These are phyloP conservation scores for Neonectria neomacrospora DNA, from an alignment of 2,329 filamentous ascomycete genomes.

Conservation along the genomic window DNA sequence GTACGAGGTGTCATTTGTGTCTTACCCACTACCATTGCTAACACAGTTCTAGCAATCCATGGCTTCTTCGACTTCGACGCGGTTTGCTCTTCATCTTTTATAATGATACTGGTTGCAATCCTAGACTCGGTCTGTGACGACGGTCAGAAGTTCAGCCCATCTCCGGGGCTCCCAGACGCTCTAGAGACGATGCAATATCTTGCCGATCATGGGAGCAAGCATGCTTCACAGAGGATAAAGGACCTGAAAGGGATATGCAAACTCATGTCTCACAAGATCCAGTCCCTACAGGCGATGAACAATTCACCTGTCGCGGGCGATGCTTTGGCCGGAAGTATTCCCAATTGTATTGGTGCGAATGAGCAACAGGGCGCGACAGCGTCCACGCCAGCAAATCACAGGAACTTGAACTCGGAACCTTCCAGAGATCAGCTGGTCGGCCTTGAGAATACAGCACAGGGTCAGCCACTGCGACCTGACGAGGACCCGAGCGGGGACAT, in stretches of 20 bases:
- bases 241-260: conserved; percentile 42
- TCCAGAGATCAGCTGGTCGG: background rate
- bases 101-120: conserved; percentile 43
- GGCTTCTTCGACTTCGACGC: conserved; percentile 44
- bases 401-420: conserved; percentile 9
- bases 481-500: conserved; percentile 37
- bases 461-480: conserved; percentile 19
- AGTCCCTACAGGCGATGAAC: conserved; percentile 40
- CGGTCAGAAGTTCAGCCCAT: conserved; percentile 38
- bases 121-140: conserved; percentile 43
- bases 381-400: conserved; percentile 24
- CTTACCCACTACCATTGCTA: background rate
- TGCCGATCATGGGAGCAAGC: conserved; percentile 42
- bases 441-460: conserved; percentile 3
- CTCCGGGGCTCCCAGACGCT: conserved; percentile 41
- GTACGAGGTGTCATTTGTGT: conserved; percentile 4
- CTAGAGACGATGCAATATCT: conserved; percentile 46
- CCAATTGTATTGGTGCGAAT: background rate
- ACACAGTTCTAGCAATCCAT: conserved; percentile 32
- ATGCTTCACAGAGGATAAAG: conserved; percentile 40
- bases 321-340: background rate
- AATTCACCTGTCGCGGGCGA: conserved; percentile 34
- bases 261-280: conserved; percentile 42
- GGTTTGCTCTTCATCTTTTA: conserved; percentile 43
- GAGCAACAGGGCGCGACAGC: background rate